Evolutionary conservation across 2,329 filamentous ascomycete species (phyloP), one percentile per base, ranked within the genome.

Genomic region (Beauveria sp.): DNA sequence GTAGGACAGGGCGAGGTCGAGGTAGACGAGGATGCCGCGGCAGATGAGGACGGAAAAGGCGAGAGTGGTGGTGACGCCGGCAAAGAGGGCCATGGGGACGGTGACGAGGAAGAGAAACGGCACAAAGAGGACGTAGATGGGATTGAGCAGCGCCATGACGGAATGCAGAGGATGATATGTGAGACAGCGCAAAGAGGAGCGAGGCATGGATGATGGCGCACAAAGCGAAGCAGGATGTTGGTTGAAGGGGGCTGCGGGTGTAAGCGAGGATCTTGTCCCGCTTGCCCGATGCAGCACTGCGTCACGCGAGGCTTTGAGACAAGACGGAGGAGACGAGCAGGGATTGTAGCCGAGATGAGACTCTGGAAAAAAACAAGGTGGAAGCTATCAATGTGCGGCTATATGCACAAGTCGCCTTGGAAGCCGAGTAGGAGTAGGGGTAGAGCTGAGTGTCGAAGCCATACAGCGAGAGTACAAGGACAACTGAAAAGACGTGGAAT

Each of bases 41-140:
- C 87, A 73, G 68, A 84, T 79, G 54, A 90, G 79, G 42, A 87
- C 77, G 43, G 81, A 77, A 65, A 87, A 82, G 45, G 87, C 85
- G 53, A 88, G 66, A 5, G 78, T 79, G 60, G 86, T 85, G 38
- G 87, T 89, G 65, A 88, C 73, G 64, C 79, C 81, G 58, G 87
- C 87, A 60, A 86, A 81, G 55, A 88, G 69, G 66, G 84, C 79
- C 58, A 89, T 78, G 9, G 87, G 86, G 14, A 88, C 73, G 24
- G 85, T 86, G 67, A 87, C 77, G 65, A 87, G 65, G 68, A 84
- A 78, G 65, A 89, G 75, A 67, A 87, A 79, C n/a, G 86, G 85
- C 57, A 87, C 77, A 58, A 86, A 74, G 54, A 88, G 71, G 65
- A 77, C 74, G 69, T 85, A 80, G 63, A 83, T 71, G 26, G 82